Base-by-base conservation (phyloP, 345 rosid species). In the Angophora floribunda region DNA sequence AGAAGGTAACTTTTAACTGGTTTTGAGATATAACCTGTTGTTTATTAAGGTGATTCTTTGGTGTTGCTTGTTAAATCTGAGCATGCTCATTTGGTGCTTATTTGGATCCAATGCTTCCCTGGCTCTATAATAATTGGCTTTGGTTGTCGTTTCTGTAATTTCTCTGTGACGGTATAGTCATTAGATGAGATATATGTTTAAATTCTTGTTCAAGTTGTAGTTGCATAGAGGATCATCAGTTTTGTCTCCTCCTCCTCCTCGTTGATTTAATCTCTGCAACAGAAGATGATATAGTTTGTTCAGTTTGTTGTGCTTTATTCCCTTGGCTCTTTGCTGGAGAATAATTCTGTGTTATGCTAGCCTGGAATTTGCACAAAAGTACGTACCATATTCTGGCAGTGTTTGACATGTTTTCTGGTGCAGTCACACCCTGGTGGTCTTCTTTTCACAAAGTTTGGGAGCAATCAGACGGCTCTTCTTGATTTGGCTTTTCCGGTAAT, bases 371-470 rank as follows among this genome's bases (percentile, higher is more conserved):
- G 85, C 49, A 75, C 84, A 19, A 19, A 75, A 75, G 84, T 75
- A 75, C 22, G 24, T 19, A 19, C 47, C 47, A 75, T 75, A 11
- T 75, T 75, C 28, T 41, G 14, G 86, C 88, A 63, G 88, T 53
- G 36, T 47, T 87, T 7, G 85, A 36, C 12, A 30, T 84, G 85
- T 90, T 92, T 90, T 86, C 67, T 82, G 86, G 75, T 90, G 92
- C 97, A 97, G 99, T 94, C 97, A 55, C 99, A 96, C 90, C 97
- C 97, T 79, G 97, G 98, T 85, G 96, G 98, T 75, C 93, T 96
- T 57, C 94, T 96, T 87, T 94, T 97, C 93, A 97, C 96, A 80
- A 96, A 95, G 92, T 95, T 96, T 87, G 96, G 97, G 61, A 91
- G 97, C 95, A 95, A 93, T 90, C 97, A 95, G 90, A 96, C 96